phyloP scores from a whole-genome alignment of 129 eudicot species.

The Tanacetum coccineum region DNA sequence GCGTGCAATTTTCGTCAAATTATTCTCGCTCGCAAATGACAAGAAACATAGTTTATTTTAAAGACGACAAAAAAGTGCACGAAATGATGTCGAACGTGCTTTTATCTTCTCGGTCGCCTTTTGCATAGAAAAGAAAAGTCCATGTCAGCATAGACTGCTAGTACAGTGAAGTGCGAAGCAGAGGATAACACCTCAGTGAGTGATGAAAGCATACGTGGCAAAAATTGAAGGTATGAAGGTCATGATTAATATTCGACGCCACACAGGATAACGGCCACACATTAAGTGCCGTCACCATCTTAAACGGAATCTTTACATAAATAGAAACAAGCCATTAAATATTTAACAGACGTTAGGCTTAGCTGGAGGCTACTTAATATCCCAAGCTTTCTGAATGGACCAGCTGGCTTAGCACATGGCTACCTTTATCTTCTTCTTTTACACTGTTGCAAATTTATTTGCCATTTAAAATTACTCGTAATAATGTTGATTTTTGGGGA shows the following conservation, averaged over 20 bases:
- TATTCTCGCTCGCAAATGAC: too few relatives aligned
- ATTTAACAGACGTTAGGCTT: slow-evolving; percentile 15
- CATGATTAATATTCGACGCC: slow-evolving; percentile 23
- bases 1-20: too few relatives aligned
- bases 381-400: slow-evolving; percentile 7
- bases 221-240: neutral
- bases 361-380: slow-evolving; percentile 21
- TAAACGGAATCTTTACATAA: slow-evolving; percentile 20
- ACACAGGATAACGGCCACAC: slow-evolving; percentile 22
- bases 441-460: neutral
- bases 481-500: neutral
- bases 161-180: neutral
- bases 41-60: too few relatives aligned
- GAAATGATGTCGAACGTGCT: too few relatives aligned
- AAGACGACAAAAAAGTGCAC: too few relatives aligned
- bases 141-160: neutral
- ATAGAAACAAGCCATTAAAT: slow-evolving; percentile 1
- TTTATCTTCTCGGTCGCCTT: too few relatives aligned
- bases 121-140: neutral
- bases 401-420: slow-evolving; percentile 23
- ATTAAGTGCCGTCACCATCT: slow-evolving; percentile 17
- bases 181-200: neutral
- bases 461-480: neutral
- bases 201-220: slow-evolving; percentile 13
- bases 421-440: slow-evolving; percentile 8